A percentile compares a stretch with the other conserved stretches of the same genome.
phyloP scores from a whole-genome alignment of 352 stramenopile genomes.

The Phytophthora melonis region DNA sequence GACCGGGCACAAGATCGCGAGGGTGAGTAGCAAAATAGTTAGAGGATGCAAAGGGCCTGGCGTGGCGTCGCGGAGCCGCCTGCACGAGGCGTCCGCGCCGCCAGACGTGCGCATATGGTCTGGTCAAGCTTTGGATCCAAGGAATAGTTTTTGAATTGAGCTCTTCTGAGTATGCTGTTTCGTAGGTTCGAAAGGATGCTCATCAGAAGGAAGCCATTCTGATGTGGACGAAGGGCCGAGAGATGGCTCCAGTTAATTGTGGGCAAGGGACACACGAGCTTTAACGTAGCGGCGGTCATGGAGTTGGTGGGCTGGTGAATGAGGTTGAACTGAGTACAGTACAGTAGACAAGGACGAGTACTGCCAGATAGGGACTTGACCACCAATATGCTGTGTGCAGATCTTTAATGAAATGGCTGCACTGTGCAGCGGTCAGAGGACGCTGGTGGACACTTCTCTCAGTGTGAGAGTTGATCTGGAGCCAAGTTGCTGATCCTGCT shows the following conservation, averaged over 20 bases:
- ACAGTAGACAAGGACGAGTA: not conserved
- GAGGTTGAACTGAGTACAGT: not conserved
- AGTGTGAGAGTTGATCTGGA: not conserved
- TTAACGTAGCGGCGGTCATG: not conserved
- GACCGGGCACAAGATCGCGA: conserved; percentile 29
- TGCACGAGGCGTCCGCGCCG: conserved; percentile 12
- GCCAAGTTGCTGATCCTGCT: not conserved
- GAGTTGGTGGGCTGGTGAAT: not conserved
- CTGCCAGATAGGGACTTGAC: not conserved
- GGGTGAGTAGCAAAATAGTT: conserved; percentile 10
- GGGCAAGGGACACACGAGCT: not conserved
- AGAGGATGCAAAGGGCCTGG: conserved; percentile 4
- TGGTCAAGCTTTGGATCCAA: conserved; percentile 17
- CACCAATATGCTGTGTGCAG: not conserved
- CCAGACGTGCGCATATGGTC: conserved; percentile 27
- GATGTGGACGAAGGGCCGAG: conserved; percentile 1
- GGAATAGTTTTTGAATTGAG: conserved; percentile 8
- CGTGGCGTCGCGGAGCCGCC: conserved; percentile 17
- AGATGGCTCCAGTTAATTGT: not conserved
- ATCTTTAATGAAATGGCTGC: conserved; percentile 16
- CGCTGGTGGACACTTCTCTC: not conserved
- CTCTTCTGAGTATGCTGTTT: conserved; percentile 25
- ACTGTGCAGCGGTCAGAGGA: not conserved
- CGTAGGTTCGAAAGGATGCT: conserved; percentile 4
- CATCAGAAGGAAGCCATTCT: conserved; percentile 9